Conservation (phyloP, 2,329 filamentous ascomycete species). For the Aspergillus jensenii region DNA sequence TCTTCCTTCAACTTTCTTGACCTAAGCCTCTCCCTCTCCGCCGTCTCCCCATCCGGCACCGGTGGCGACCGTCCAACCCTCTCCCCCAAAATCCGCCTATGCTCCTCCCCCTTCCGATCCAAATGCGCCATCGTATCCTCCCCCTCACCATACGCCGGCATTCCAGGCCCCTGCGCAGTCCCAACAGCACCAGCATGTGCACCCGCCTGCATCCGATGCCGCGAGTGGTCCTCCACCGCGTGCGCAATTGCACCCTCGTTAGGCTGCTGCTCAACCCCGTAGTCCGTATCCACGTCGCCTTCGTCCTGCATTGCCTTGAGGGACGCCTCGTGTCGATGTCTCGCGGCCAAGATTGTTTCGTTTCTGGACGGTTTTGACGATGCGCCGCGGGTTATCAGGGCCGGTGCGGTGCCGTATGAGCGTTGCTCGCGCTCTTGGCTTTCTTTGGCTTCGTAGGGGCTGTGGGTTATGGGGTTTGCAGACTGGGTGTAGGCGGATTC, state of each 20-base stretch:
- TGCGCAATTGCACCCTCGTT: constrained; percentile 36
- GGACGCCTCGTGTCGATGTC: constrained; percentile 17
- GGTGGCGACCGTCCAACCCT: constrained; percentile 23
- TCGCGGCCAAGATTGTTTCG: constrained; percentile 20
- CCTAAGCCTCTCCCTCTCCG: constrained; percentile 26
- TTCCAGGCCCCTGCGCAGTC: constrained; percentile 27
- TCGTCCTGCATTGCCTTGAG: constrained; percentile 17
- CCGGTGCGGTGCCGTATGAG: constrained; percentile 24
- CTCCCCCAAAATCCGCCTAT: constrained; percentile 32
- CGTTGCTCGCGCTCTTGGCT: neutral
- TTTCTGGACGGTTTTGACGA: constrained; percentile 31
- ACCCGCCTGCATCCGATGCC: constrained; percentile 29
- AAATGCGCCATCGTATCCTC: constrained; percentile 31
- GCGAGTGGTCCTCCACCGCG: constrained; percentile 23
- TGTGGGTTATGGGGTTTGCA: constrained; percentile 34
- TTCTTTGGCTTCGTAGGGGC: constrained; percentile 22
- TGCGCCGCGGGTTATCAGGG: constrained; percentile 26
- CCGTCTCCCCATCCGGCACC: constrained; percentile 19
- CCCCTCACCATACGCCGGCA: constrained; percentile 34
- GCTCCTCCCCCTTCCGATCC: constrained; percentile 34
- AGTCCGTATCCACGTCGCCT: constrained; percentile 31
- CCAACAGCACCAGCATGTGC: constrained; percentile 37
- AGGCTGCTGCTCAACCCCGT: constrained; percentile 39
- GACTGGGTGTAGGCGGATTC: constrained; percentile 33
- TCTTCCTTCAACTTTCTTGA: constrained; percentile 28